A percentile compares a stretch with the other conserved stretches of the same genome.
These are phyloP conservation scores for Trichoderma endophyticum DNA, from an alignment of 2,329 filamentous ascomycete genomes.

Conservation along the genomic window DNA sequence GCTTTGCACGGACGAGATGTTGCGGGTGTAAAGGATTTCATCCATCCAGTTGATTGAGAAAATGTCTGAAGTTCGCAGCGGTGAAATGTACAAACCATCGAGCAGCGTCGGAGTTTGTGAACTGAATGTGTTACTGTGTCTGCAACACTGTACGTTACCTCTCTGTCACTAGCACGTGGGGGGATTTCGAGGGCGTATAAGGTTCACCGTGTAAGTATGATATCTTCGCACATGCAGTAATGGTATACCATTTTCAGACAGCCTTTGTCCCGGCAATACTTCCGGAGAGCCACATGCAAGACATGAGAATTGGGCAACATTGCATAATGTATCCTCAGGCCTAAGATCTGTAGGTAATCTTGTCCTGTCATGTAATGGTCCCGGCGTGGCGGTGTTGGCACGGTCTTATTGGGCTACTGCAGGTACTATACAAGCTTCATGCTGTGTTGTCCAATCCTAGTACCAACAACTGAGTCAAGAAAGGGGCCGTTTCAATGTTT, in stretches of 20 bases:
- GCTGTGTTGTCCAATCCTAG: background rate
- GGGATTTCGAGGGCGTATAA: background rate
- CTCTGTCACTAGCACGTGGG: background rate
- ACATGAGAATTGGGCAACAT: background rate
- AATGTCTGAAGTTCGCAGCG: background rate
- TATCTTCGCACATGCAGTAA: background rate
- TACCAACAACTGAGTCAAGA: background rate
- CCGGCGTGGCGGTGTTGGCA: conserved; percentile 2
- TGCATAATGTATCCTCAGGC: background rate
- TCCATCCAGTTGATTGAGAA: background rate
- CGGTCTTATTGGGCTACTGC: conserved; percentile 9
- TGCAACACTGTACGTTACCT: background rate
- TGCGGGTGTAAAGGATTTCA: background rate
- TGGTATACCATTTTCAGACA: background rate
- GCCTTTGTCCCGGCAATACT: background rate
- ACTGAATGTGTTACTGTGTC: background rate
- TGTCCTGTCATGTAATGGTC: background rate
- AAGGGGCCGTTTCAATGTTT: background rate
- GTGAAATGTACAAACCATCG: background rate
- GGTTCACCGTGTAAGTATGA: background rate
- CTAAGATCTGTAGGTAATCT: background rate
- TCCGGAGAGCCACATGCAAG: background rate
- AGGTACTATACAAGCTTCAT: background rate
- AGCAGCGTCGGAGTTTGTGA: background rate
- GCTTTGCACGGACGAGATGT: background rate